phyloP scores from a whole-genome alignment of 1,284 basidiomycete genomes.

The Trichosporon faecale region DNA sequence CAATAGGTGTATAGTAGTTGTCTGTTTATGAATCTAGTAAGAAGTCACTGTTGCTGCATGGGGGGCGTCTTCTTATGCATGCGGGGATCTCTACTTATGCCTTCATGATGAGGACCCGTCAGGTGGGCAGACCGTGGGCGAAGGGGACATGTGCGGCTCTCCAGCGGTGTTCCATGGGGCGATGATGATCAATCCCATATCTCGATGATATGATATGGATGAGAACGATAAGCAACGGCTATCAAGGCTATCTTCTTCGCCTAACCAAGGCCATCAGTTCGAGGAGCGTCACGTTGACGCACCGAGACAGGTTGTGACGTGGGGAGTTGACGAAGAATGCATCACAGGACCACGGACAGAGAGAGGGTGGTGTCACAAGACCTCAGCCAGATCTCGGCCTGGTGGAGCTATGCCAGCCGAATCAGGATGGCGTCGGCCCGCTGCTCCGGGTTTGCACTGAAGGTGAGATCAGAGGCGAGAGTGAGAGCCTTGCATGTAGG shows the following conservation, averaged over 20 bases:
- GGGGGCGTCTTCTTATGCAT: not conserved
- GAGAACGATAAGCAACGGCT: not conserved
- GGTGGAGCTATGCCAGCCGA: no score
- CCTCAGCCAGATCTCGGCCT: not conserved
- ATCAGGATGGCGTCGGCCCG: no score
- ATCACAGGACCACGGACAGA: not conserved
- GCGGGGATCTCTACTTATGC: not conserved
- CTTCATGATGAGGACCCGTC: not conserved
- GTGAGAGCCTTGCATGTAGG: no score
- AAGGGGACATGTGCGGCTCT: not conserved
- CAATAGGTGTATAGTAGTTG: constrained; percentile 3
- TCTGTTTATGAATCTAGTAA: not conserved
- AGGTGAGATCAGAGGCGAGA: no score
- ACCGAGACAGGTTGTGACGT: not conserved
- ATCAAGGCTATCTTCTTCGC: not conserved
- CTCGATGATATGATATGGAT: no score
- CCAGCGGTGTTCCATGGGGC: no score
- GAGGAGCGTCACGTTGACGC: not conserved
- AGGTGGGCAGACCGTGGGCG: not conserved
- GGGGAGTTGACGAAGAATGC: not conserved
- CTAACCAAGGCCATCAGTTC: not conserved
- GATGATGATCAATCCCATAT: no score
- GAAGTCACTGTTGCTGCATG: not conserved
- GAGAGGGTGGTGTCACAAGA: not conserved
- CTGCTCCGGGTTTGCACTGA: no score